Base-by-base conservation (phyloP, 2,329 filamentous ascomycete genomes). In the Penicillium sp. region DNA sequence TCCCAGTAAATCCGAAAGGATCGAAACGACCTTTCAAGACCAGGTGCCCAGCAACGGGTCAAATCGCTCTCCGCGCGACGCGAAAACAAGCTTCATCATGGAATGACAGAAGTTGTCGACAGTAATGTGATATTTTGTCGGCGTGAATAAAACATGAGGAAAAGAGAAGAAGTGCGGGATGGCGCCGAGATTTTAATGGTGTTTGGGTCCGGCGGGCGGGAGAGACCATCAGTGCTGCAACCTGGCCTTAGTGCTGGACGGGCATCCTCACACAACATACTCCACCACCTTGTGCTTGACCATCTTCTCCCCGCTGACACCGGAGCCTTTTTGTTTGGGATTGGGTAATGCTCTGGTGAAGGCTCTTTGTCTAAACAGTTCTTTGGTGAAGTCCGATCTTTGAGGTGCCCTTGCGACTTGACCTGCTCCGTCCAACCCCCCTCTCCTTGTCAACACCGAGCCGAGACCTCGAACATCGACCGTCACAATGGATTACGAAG, bases 401-500 rank as follows among this genome's bases (percentile, higher is more conserved):
- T 51, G 52, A 60, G 60, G 59, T 64, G 60, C 54, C 57, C 50
- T 49, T 51, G 61, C 59, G 58, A 61, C 63, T 61, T 54, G 44
- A 54, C 54, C 58, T 52, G 43, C 59, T 59, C 60, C 50, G 55
- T 55, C 61, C 46, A 61, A 61, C 62, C 58, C 64, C 63, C 62
- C 63, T 69, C 69, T 50, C 65, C 67, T 69, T 65, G 59, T 67
- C 62, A 67, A 61, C 62, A 67, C 47, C 55, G 54, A 52, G 64
- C 64, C 66, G 56, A 66, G 55, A 61, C 61, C 62, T 62, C 60
- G 51, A 61, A 61, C 54, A 60, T 55, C 61, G 58, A 58, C 63
- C 61, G 57, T 57, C 69, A 81, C 63, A 63, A 96, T 96, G 92
- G 93, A 96, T 76, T 96, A 92, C 83, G 93, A 97, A 77, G 85